Base-by-base conservation (phyloP, 2,329 filamentous ascomycete species). In the Fonsecaea multimorphosa region DNA sequence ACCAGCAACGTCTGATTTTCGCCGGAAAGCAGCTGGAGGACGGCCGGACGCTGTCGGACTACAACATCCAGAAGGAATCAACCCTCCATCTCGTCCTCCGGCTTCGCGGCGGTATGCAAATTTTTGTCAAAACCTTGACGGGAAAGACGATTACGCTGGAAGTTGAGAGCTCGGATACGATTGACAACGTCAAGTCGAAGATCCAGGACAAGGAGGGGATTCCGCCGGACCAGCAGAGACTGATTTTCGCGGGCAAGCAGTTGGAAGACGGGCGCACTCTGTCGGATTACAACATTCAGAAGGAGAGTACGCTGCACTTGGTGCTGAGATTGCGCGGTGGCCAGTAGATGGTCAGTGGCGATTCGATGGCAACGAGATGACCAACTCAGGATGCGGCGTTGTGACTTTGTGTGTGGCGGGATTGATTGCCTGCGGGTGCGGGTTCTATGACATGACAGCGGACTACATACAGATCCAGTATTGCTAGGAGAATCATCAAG, bases 61-160 rank as follows among this genome's bases (percentile, higher is more conserved):
- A 97, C 87, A 97, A 97, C 83, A 97, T 97, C 54, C 94, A 98
- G 79, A 94, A 94, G 82, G 91, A 94, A 76, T 91, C 88, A 0
- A 94, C 91, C 0, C 85, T 94, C 1, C 91, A 94, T 77, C 77
- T 94, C 63, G 91, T 94, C 54, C 88, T 94, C 27, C 89, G 91
- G 76, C 87, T 94, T 5, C 90, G 91, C 80, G 90, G 90, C 84
- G 90, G 90, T 80, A 92, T 91, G 89, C 85, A 93, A 74, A 93
- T 93, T 72, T 93, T 93, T 72, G 91, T 93, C 76, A 93, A 92
- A 85, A 92, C 90, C 0, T 81, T 94, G 1, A 94, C 91, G 0
- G 88, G 88, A 34, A 89, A 89, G 84, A 90, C 87, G 0, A 89
- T 90, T 71, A 89, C 88, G 1, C 74, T 90, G 38, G 88, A 90